Base-by-base conservation (phyloP, 1,139 yeast genomes). In the Pichia sp. region DNA sequence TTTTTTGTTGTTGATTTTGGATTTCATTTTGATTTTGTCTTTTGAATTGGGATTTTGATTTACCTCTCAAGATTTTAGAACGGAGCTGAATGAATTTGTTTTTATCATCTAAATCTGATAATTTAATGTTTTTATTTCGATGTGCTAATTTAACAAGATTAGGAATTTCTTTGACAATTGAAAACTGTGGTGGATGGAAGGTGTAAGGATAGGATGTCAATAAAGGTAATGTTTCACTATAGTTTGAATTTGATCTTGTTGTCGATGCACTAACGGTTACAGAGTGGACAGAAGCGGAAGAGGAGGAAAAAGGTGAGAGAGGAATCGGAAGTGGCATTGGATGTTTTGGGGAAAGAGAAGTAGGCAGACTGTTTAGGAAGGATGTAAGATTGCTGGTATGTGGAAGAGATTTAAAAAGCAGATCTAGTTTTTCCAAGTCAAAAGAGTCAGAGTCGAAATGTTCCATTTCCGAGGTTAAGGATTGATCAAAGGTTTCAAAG, bases 91-190 rank as follows among this genome's bases (percentile, higher is more conserved):
- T 21, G 9, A 23, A n/a, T 29, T 38, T 39, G 13, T 13, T 16
- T 11, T 19, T 18, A 27, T 42, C 43, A 33, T 20, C 23, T 3
- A 35, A 15, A 21, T 40, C 43, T 13, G 43, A 18, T 10, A 44
- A 21, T 18, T 29, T 36, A 3, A 42, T 33, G 15, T 41, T 41
- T 28, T 41, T 44, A 32, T 38, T 44, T 28, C 46, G 33, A 21
- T 41, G 45, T 2, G 48, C 48, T 6, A 42, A 30, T 27, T 35
- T 38, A 24, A 44, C 42, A 8, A 41, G 13, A 3, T 19, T 20
- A 14, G 27, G 18, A 4, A 35, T 27, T 31, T 41, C 45, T 8
- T 20, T 27, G 9, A n/a, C 9, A 16, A 41, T 18, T 15, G 34
- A 18, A 5, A 41, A 37, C 6, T n/a, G 6, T 8, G 45, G 45